A percentile compares a stretch with the other conserved stretches of the same genome.
These are phyloP conservation scores for Claviceps sp. DNA, from an alignment of 2,329 filamentous ascomycete genomes.

Conservation along the genomic window DNA sequence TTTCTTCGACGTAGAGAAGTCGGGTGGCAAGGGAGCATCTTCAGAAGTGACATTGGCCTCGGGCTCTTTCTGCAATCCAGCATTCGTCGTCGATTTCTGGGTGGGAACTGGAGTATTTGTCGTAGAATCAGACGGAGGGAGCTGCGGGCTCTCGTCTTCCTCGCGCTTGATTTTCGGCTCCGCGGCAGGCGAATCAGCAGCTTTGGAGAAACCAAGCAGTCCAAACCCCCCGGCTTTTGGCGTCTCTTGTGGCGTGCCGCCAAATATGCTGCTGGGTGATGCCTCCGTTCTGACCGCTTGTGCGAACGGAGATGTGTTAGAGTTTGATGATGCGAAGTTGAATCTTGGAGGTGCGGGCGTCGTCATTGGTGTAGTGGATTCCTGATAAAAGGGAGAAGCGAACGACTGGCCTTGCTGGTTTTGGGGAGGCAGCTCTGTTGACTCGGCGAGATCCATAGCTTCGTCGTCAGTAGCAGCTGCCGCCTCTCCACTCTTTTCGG, in stretches of 20 bases:
- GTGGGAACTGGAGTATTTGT: conserved; percentile 15
- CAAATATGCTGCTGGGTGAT: conserved; percentile 17
- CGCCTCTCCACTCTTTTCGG: conserved; percentile 23
- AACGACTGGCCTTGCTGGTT: conserved; percentile 22
- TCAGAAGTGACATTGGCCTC: conserved; percentile 13
- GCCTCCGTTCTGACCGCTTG: conserved; percentile 17
- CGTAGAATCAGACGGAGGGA: conserved; percentile 38
- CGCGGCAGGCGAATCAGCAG: conserved; percentile 3
- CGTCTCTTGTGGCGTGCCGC: conserved; percentile 15
- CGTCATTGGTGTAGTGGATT: conserved; percentile 35
- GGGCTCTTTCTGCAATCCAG: conserved; percentile 8
- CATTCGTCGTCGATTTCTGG: not conserved
- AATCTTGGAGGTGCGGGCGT: conserved; percentile 38
- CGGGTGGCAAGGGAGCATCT: conserved; percentile 19
- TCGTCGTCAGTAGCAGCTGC: conserved; percentile 32
- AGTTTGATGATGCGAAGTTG: conserved; percentile 23
- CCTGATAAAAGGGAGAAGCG: conserved; percentile 13
- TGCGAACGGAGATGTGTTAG: conserved; percentile 21
- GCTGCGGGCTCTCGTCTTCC: conserved; percentile 25
- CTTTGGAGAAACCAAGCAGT: conserved; percentile 12
- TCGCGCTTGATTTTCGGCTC: conserved; percentile 23
- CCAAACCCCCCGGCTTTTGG: conserved; percentile 12
- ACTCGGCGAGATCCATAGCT: conserved; percentile 34
- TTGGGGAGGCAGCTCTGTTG: conserved; percentile 22
- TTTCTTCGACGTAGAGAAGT: conserved; percentile 13